A percentile compares a stretch with the other conserved stretches of the same genome.
These are phyloP conservation scores for Aspergillus asperescens DNA, from an alignment of 495 filamentous ascomycete species.

Conservation along the genomic window DNA sequence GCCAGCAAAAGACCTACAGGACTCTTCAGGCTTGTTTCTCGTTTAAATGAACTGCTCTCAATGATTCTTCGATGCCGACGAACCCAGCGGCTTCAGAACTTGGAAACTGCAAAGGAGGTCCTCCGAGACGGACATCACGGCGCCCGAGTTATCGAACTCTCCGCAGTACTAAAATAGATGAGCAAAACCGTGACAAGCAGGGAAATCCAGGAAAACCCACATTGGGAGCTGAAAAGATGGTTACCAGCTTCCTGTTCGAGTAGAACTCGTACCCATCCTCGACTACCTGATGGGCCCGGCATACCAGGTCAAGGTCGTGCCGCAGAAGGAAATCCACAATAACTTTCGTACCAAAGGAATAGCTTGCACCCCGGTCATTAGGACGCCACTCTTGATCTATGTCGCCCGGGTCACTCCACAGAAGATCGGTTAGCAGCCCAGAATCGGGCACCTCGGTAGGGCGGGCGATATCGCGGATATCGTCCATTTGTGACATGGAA, in stretches of 20 bases:
- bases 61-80: slow-evolving; percentile 90
- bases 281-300: slow-evolving; percentile 97
- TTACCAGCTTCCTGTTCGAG: slow-evolving; percentile 90
- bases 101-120: slow-evolving; percentile 97
- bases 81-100: slow-evolving; percentile 91
- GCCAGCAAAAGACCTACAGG: slow-evolving; percentile 68
- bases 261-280: slow-evolving; percentile 99
- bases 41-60: slow-evolving; percentile 97
- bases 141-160: slow-evolving; percentile 99
- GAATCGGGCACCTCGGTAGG: slow-evolving; percentile 98
- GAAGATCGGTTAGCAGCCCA: slow-evolving; percentile 88
- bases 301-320: slow-evolving; percentile 96
- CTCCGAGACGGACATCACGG: slow-evolving; percentile 93
- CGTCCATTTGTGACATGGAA: slow-evolving; percentile 91
- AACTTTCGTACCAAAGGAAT: slow-evolving; percentile 97
- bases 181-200: neutral
- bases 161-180: slow-evolving; percentile 75
- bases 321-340: slow-evolving; percentile 93
- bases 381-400: slow-evolving; percentile 98
- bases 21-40: slow-evolving; percentile 83
- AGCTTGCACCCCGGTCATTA: slow-evolving; percentile 95
- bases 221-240: slow-evolving; percentile 96
- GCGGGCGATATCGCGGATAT: slow-evolving; percentile 91
- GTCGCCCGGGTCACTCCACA: slow-evolving; percentile 97
- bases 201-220: slow-evolving; percentile 64